phyloP scores from a whole-genome alignment of 192 early-diverging fungal species.

The Ambispora gerdemannii region DNA sequence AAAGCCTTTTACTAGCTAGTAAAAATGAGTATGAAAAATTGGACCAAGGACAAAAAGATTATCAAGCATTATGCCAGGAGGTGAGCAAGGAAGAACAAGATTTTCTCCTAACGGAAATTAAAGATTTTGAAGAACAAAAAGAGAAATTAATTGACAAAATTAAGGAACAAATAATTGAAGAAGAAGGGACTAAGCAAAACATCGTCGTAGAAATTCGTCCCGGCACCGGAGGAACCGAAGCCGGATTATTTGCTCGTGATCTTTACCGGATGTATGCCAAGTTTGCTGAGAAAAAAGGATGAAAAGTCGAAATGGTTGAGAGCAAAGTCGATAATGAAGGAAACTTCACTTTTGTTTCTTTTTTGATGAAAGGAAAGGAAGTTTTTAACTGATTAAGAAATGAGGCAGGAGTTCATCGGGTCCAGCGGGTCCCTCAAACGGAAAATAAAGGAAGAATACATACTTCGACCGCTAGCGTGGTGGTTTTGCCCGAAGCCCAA shows the following conservation, averaged over 20 bases:
- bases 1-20: neutral
- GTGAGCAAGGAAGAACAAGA: slow-evolving; percentile 4
- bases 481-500: slow-evolving; percentile 7
- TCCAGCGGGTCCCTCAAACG: slow-evolving; percentile 1
- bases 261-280: slow-evolving; percentile 14
- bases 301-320: slow-evolving; percentile 17
- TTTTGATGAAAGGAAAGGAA: slow-evolving; percentile 18
- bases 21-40: slow-evolving; percentile 18
- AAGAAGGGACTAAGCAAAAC: slow-evolving; percentile 14
- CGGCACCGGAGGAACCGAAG: slow-evolving; percentile 9
- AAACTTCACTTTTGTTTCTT: slow-evolving; percentile 12
- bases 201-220: slow-evolving; percentile 13
- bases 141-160: slow-evolving; percentile 16
- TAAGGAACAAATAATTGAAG: slow-evolving; percentile 18
- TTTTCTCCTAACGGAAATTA: slow-evolving; percentile 15
- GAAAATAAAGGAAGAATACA: neutral
- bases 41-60: slow-evolving; percentile 17
- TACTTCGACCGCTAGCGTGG: slow-evolving; percentile 18
- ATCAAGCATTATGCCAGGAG: slow-evolving; percentile 4
- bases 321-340: slow-evolving; percentile 13
- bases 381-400: slow-evolving; percentile 19
- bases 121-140: slow-evolving; percentile 13
- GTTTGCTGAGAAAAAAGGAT: slow-evolving; percentile 9
- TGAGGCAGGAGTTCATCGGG: slow-evolving; percentile 21
- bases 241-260: slow-evolving; percentile 11